A percentile compares a stretch with the other conserved stretches of the same genome.
Evolutionary conservation across 164 flowering plant species (phyloP).

Genomic region (Aristolochia fimbriata): DNA sequence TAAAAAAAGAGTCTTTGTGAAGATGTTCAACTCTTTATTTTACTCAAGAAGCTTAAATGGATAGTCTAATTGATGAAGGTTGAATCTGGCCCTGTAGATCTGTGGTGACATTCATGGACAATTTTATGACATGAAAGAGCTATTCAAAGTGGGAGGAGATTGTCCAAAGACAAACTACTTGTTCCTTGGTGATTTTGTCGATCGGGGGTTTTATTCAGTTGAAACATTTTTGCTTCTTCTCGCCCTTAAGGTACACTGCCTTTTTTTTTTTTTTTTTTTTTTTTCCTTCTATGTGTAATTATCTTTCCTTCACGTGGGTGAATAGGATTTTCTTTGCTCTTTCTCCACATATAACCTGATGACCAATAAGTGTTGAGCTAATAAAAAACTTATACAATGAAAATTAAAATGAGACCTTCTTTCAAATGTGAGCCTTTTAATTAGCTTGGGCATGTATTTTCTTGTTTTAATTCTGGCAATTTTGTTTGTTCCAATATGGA

Average conservation of each 20-base stretch:
- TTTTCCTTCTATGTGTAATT: neutral
- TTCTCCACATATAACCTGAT: too few relatives aligned
- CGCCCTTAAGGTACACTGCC: conserved; percentile 79
- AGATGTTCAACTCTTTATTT: too few relatives aligned
- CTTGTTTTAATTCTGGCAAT: too few relatives aligned
- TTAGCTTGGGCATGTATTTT: too few relatives aligned
- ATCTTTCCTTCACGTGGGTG: too few relatives aligned
- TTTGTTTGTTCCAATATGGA: too few relatives aligned
- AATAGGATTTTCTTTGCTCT: neutral
- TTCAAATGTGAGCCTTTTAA: too few relatives aligned
- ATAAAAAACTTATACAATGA: too few relatives aligned
- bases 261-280: neutral
- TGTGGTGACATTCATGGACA: conserved; percentile 99
- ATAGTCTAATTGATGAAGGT: too few relatives aligned
- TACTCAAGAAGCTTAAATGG: too few relatives aligned
- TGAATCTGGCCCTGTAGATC: conserved; percentile 32
- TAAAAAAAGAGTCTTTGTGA: too few relatives aligned
- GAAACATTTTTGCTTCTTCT: conserved; percentile 92
- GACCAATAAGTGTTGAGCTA: too few relatives aligned
- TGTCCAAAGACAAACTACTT: conserved; percentile 97
- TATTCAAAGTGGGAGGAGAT: conserved; percentile 97
- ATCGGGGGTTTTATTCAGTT: conserved; percentile 94
- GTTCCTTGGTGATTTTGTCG: conserved; percentile 98
- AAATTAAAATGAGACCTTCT: neutral
- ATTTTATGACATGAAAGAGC: conserved; percentile 98